Evolutionary conservation across 352 stramenopile species (phyloP), one percentile per base, ranked within the genome.

Genomic region (Lagenidium giganteum): DNA sequence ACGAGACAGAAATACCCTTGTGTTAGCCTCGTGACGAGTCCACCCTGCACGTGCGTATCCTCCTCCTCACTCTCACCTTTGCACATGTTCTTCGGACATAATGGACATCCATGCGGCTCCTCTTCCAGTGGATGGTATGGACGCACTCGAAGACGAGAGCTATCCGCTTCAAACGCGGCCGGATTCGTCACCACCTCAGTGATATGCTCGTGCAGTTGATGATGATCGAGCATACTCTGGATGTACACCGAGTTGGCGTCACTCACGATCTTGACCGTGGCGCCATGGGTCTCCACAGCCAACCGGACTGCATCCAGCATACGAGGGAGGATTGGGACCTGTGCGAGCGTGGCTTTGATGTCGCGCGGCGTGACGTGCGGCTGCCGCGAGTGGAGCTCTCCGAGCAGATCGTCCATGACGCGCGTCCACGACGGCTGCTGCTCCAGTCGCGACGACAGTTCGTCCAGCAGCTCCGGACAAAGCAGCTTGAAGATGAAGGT

Each of bases 201-300:
- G 8, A 88, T 56, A 44, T 64, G 40, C 3, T 37, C 11, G 7
- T 34, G 7, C 8, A 88, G 42, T 12, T 37, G 56, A 32, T 82
- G 49, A 16, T 51, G 47, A 8, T 63, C 42, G 5, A 93, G 55
- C 71, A 93, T 84, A 49, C 71, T 85, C 30, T 83, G 48, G 33
- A 90, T 93, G 57, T 84, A 90, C 5, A 90, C 58, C 0, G 77
- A 78, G 47, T 90, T 93, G 36, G 75, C 77, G 51, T 90, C 81
- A 37, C 77, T 93, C 27, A 93, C 54, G 47, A 93, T 88, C 35
- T 64, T 67, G 23, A 88, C 58, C 22, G 70, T 57, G 3, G 69
- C 67, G 24, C 42, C 60, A 34, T 76, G 50, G 5, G 43, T 34
- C 3, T 72, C 54, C 2, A 64, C 67, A 8, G 64, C 62, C 17